Percentiles rank a stretch among this genome's conserved stretches.
Conservation (phyloP, 2,329 filamentous ascomycete genomes). For the Chaetothyriales sp. region DNA sequence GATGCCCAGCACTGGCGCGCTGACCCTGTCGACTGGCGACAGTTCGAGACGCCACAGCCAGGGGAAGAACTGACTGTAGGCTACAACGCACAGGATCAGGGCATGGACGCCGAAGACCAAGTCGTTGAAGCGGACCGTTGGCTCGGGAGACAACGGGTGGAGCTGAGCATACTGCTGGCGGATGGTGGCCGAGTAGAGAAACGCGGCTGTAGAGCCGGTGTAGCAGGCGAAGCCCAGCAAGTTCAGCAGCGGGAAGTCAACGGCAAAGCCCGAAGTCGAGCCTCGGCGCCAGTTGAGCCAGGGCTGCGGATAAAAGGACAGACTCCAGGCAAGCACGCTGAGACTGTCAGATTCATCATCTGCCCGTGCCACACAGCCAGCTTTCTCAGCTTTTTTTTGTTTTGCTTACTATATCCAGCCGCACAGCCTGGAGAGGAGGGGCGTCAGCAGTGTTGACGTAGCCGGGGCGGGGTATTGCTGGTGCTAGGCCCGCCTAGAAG, state of each 20-base stretch:
- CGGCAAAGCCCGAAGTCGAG: constrained; percentile 68
- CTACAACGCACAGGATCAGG: constrained; percentile 54
- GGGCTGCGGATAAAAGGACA: constrained; percentile 86
- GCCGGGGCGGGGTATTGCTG: background rate
- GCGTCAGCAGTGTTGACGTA: background rate
- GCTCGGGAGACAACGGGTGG: constrained; percentile 57
- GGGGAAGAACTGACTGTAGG: constrained; percentile 64
- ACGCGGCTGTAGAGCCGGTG: constrained; percentile 56
- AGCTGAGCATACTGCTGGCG: constrained; percentile 71
- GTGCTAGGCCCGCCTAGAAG: too few species aligned
- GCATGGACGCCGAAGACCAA: constrained; percentile 77
- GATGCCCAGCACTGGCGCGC: constrained; percentile 53
- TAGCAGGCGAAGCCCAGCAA: constrained; percentile 55
- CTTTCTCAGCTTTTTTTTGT: background rate
- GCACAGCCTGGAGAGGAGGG: background rate
- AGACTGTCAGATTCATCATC: background rate
- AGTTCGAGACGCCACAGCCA: constrained; percentile 62
- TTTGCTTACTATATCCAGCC: background rate
- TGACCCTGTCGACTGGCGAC: constrained; percentile 39
- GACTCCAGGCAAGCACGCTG: constrained; percentile 55
- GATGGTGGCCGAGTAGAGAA: constrained; percentile 68
- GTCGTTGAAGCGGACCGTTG: constrained; percentile 83
- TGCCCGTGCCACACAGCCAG: background rate
- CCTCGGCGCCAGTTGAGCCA: constrained; percentile 63
- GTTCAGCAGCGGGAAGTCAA: constrained; percentile 70